Percentiles rank a stretch among this genome's conserved stretches.
Evolutionary conservation across 2,329 filamentous ascomycete genomes (phyloP).

Genomic region (Penicillium thymicola): DNA sequence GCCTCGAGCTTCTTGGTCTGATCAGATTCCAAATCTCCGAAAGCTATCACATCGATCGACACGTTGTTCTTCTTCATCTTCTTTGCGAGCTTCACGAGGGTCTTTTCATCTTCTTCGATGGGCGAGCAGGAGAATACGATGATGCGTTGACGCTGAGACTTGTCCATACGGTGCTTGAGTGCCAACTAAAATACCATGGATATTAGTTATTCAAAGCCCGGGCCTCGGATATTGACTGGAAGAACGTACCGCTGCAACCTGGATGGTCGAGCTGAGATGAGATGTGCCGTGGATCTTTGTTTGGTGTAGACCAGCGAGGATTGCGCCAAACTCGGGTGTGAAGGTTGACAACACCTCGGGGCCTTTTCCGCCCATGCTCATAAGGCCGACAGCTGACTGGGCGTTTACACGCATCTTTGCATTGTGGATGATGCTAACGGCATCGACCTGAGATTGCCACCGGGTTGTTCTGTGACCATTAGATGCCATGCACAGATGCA

Average conservation of each 20-base stretch:
- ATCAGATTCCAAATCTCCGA: slow-evolving; percentile 88
- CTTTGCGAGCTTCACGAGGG: slow-evolving; percentile 83
- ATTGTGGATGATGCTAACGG: slow-evolving; percentile 91
- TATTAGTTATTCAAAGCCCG: slow-evolving; percentile 10
- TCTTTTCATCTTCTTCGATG: slow-evolving; percentile 83
- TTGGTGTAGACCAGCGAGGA: slow-evolving; percentile 84
- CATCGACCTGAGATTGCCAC: slow-evolving; percentile 94
- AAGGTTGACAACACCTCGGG: slow-evolving; percentile 95
- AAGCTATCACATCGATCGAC: slow-evolving; percentile 89
- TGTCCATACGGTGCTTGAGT: slow-evolving; percentile 96
- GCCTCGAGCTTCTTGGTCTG: slow-evolving; percentile 84
- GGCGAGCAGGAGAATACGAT: slow-evolving; percentile 96
- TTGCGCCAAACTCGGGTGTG: slow-evolving; percentile 93
- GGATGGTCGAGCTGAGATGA: slow-evolving; percentile 89
- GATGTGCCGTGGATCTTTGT: slow-evolving; percentile 90
- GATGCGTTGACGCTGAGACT: slow-evolving; percentile 92
- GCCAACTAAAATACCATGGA: slow-evolving; percentile 64
- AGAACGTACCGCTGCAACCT: slow-evolving; percentile 79
- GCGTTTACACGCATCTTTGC: slow-evolving; percentile 93
- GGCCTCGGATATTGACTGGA: neutral
- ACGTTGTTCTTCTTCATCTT: slow-evolving; percentile 99
- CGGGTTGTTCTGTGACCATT: slow-evolving; percentile 69
- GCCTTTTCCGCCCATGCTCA: slow-evolving; percentile 98
- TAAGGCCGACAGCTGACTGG: slow-evolving; percentile 93
- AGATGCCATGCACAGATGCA: neutral